Evolutionary conservation across 1,284 basidiomycete genomes (phyloP).

Genomic region (Sanghuangporus weigelae): DNA sequence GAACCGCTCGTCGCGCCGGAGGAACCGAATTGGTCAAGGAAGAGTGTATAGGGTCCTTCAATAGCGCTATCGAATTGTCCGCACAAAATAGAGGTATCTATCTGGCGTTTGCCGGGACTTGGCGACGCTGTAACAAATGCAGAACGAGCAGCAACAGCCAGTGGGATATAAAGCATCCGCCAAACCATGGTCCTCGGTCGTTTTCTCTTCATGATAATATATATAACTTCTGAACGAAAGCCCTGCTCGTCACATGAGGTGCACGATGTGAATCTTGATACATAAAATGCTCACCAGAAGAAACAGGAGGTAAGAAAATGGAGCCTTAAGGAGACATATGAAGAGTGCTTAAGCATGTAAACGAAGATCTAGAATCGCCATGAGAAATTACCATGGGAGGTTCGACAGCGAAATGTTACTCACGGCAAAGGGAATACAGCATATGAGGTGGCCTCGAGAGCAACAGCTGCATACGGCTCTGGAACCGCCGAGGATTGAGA

Average conservation of each 20-base stretch:
- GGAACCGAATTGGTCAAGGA: slow-evolving; percentile 49
- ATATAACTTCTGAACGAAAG: neutral
- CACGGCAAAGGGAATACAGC: neutral
- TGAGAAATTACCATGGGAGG: neutral
- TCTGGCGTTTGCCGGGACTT: neutral
- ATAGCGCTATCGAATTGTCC: slow-evolving; percentile 48
- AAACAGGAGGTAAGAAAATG: neutral
- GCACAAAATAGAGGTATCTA: slow-evolving; percentile 31
- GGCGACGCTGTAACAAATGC: neutral
- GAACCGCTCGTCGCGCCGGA: slow-evolving; percentile 38
- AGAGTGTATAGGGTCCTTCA: slow-evolving; percentile 42
- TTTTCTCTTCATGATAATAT: neutral
- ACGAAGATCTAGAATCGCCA: neutral
- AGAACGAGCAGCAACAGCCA: neutral
- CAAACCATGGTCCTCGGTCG: neutral
- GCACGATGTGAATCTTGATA: neutral
- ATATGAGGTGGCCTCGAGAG: neutral
- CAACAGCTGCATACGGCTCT: neutral
- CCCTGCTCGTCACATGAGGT: neutral
- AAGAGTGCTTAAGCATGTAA: neutral
- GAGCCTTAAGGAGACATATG: neutral
- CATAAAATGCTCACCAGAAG: neutral
- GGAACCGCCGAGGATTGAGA: too few relatives aligned
- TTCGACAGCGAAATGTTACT: neutral
- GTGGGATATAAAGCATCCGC: neutral